Conservation (phyloP, 805 yeast genomes). For the Candida multigemmis region DNA sequence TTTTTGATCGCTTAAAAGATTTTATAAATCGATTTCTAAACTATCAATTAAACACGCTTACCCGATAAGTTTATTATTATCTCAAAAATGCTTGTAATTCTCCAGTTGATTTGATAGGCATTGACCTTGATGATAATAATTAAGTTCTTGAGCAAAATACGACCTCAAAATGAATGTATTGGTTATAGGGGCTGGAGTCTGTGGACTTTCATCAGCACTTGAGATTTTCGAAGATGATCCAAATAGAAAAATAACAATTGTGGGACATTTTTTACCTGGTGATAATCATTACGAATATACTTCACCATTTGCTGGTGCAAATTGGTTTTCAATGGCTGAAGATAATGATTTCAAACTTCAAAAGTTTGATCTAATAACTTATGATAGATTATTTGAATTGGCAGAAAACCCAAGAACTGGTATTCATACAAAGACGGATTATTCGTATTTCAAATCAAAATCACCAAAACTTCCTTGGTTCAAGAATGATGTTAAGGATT, state of each 20-base stretch:
- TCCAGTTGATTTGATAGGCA: too few relatives aligned
- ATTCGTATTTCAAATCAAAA: not conserved
- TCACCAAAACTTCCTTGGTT: slow-evolving; percentile 34
- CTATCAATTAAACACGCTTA: too few relatives aligned
- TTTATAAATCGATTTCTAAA: too few relatives aligned
- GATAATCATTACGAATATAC: slow-evolving; percentile 44
- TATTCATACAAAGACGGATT: slow-evolving; percentile 14
- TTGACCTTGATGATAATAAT: too few relatives aligned
- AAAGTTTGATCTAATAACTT: slow-evolving; percentile 39
- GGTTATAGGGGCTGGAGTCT: slow-evolving; percentile 27
- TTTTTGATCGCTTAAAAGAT: too few relatives aligned
- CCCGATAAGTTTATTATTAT: too few relatives aligned
- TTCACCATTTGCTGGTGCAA: slow-evolving; percentile 67
- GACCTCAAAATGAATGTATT: too few relatives aligned
- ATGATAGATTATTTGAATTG: slow-evolving; percentile 35
- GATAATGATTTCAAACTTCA: slow-evolving; percentile 27
- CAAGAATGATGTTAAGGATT: slow-evolving; percentile 31
- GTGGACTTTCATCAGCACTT: slow-evolving; percentile 28
- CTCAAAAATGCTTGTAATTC: too few relatives aligned
- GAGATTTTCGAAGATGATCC: slow-evolving; percentile 14
- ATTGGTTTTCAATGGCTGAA: slow-evolving; percentile 55
- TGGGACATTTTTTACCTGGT: slow-evolving; percentile 41
- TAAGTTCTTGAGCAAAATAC: too few relatives aligned
- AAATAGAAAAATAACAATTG: slow-evolving; percentile 17
- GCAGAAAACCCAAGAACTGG: slow-evolving; percentile 39